Percentiles rank a stretch among this genome's conserved stretches.
These are phyloP conservation scores for Scortechinia acanthostroma DNA, from an alignment of 2,329 filamentous ascomycete genomes.

Conservation along the genomic window DNA sequence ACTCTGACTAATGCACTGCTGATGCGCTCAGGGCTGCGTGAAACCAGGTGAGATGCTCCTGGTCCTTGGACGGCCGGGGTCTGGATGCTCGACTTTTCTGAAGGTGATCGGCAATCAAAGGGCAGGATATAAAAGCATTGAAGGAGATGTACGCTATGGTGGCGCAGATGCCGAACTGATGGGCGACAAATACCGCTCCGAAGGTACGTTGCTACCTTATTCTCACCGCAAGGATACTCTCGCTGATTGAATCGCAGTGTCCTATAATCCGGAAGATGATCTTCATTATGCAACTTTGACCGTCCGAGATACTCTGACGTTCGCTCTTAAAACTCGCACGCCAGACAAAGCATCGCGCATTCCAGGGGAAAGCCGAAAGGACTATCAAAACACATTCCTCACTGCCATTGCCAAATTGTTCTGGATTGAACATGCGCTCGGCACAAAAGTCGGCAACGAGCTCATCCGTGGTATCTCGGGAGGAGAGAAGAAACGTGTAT, in stretches of 20 bases:
- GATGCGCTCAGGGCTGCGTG: background rate
- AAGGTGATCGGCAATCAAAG: constrained; percentile 1
- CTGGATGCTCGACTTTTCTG: constrained; percentile 1
- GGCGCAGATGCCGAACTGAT: constrained; percentile 33
- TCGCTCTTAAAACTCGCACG: constrained; percentile 42
- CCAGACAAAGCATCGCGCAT: constrained; percentile 42
- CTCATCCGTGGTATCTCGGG: constrained; percentile 39
- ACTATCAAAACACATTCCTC: constrained; percentile 41
- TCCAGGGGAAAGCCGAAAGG: constrained; percentile 34
- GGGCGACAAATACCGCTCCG: constrained; percentile 22
- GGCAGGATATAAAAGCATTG: constrained; percentile 16
- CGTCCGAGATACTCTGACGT: constrained; percentile 40
- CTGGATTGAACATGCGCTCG: constrained; percentile 45
- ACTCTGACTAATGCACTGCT: background rate
- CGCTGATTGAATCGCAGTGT: constrained; percentile 42
- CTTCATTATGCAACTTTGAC: constrained; percentile 45
- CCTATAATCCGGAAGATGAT: constrained; percentile 52
- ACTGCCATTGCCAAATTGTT: constrained; percentile 42
- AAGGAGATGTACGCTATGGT: constrained; percentile 38
- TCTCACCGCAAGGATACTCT: constrained; percentile 19
- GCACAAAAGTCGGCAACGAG: constrained; percentile 44
- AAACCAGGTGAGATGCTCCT: background rate
- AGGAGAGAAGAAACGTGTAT: constrained; percentile 47
- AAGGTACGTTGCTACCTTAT: constrained; percentile 10
- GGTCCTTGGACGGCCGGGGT: background rate